Conservation (phyloP, 2,329 filamentous ascomycete genomes). For the Curvularia spicifera region DNA sequence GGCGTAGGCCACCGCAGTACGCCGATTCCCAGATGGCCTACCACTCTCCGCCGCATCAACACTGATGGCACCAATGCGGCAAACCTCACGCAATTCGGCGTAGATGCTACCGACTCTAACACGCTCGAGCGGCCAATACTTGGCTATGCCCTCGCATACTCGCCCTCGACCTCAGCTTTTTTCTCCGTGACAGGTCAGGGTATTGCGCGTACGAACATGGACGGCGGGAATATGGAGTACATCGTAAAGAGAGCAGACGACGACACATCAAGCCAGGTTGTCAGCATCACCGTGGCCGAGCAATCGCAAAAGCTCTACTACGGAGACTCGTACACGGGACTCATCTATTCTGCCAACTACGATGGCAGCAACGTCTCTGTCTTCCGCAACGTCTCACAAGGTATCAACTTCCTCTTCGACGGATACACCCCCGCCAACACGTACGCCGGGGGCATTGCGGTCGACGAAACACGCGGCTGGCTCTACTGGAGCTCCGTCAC, state of each 20-base stretch:
- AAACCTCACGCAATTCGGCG: conserved; percentile 17
- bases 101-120: background rate
- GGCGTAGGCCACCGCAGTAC: conserved; percentile 24
- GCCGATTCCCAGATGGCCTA: conserved; percentile 20
- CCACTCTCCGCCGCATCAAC: conserved; percentile 20
- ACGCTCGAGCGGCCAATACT: conserved; percentile 8
- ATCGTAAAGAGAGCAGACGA: conserved; percentile 2
- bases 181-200: conserved; percentile 20
- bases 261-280: background rate
- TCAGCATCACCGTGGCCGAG: conserved; percentile 16
- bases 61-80: conserved; percentile 16
- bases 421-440: conserved; percentile 8
- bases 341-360: conserved; percentile 18
- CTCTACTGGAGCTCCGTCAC: conserved; percentile 22
- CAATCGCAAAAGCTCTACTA: conserved; percentile 20
- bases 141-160: conserved; percentile 14
- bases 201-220: conserved; percentile 16
- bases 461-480: conserved; percentile 21
- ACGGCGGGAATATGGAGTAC: conserved; percentile 9
- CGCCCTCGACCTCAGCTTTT: conserved; percentile 8
- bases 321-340: conserved; percentile 7
- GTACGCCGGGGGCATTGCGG: conserved; percentile 11
- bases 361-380: conserved; percentile 14
- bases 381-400: conserved; percentile 21
- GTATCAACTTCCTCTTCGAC: conserved; percentile 1